Evolutionary conservation across 2,329 filamentous ascomycete genomes (phyloP), one percentile per base, ranked within the genome.

Genomic region (Beauveria australis): DNA sequence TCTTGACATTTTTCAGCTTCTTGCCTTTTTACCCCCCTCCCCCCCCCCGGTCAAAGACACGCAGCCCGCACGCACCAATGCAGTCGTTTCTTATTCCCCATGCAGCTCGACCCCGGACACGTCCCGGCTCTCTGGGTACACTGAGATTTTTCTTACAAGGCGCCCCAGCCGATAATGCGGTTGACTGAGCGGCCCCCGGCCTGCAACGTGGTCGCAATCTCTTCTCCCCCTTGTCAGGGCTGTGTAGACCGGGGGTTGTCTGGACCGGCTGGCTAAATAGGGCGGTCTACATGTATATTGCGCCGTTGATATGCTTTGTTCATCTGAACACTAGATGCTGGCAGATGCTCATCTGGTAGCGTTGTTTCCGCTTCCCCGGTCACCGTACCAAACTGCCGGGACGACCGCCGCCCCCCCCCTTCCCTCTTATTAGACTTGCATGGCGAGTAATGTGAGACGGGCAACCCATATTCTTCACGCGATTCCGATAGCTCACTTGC

Each of bases 31-130:
- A 18, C 14, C 10, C 37, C 18, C 16, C 12, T n/a, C n/a, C n/a
- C n/a, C n/a, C n/a, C n/a, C n/a, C 22, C 22, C 22, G 22, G 12
- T 44, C 2, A 26, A 16, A 47, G 44, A 48, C 54, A 19, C 16
- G 12, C 6, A 18, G 44, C 54, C 19, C 43, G 30, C 54, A 14
- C 44, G 22, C 22, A 22, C 22, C 54, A 3, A 57, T 48, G 54
- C 30, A 57, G 12, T 37, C 43, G 28, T 57, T 57, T 37, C 54
- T 57, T 57, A 22, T 57, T 57, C 30, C 44, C 54, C 53, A 19
- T 30, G 40, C 28, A 24, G n/a, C 53, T 12, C 7, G 10, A 33
- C 30, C 30, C 30, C 10, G 30, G 30, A 33, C 30, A 12, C 28
- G 44, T 41, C 54, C 54, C 54, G 54, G 30, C 41, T 22, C 10